Conservation (phyloP, 768 basidiomycete species). For the Lactifluus pinguis region DNA sequence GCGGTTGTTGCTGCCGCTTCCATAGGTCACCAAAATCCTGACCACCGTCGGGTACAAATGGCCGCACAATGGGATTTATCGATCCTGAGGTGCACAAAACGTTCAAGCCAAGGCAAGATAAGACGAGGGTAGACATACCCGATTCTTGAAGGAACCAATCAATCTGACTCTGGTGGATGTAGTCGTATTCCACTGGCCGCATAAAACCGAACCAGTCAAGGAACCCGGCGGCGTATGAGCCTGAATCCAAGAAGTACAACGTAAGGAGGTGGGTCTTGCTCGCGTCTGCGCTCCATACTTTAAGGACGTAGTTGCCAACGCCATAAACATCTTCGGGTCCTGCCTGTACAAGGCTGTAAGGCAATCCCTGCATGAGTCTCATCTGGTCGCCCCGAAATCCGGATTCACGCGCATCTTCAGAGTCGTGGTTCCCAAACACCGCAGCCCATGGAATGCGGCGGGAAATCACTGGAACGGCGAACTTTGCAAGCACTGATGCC, state of each 20-base stretch:
- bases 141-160: constrained; percentile 88
- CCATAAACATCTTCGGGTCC: constrained; percentile 85
- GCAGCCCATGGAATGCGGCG: constrained; percentile 82
- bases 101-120: background rate
- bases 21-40: constrained; percentile 63
- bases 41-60: constrained; percentile 69
- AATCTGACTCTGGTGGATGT: constrained; percentile 76
- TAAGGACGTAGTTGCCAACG: constrained; percentile 84
- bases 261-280: constrained; percentile 86
- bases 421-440: constrained; percentile 93
- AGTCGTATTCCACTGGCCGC: constrained; percentile 74
- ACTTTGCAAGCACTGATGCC: constrained; percentile 82
- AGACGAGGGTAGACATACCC: constrained; percentile 26
- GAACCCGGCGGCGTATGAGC: constrained; percentile 56
- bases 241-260: constrained; percentile 87
- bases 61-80: constrained; percentile 69
- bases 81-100: constrained; percentile 29
- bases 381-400: constrained; percentile 55
- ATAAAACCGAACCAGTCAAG: constrained; percentile 56
- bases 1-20: constrained; percentile 57
- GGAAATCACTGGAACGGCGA: constrained; percentile 65
- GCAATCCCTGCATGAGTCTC: constrained; percentile 63
- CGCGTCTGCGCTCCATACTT: constrained; percentile 78
- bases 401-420: constrained; percentile 44
- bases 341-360: constrained; percentile 72